Evolutionary conservation across 2,329 filamentous ascomycete genomes (phyloP).

Genomic region (Bipolaris sorokiniana): DNA sequence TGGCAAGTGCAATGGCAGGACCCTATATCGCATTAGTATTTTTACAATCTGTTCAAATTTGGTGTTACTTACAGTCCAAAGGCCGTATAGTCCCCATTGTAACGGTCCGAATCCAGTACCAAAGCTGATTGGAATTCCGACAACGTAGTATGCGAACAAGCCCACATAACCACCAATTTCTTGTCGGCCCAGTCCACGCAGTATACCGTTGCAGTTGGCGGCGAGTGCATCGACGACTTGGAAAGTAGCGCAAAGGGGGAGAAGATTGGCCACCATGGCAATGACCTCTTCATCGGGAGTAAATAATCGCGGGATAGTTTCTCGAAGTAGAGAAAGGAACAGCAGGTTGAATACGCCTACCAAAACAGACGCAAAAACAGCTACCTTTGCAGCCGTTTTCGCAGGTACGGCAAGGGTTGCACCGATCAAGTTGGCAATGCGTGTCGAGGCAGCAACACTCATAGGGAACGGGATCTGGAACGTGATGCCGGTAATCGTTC

Average conservation of each 20-base stretch:
- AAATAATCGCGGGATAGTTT: slow-evolving; percentile 77
- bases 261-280: slow-evolving; percentile 67
- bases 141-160: slow-evolving; percentile 81
- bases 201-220: slow-evolving; percentile 79
- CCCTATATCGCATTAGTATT: slow-evolving; percentile 40
- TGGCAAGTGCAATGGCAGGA: slow-evolving; percentile 66
- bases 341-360: slow-evolving; percentile 82
- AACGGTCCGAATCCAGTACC: slow-evolving; percentile 76
- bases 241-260: slow-evolving; percentile 85
- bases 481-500: slow-evolving; percentile 77
- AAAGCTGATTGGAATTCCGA: slow-evolving; percentile 85
- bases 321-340: slow-evolving; percentile 70
- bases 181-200: slow-evolving; percentile 87
- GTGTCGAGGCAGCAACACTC: slow-evolving; percentile 84
- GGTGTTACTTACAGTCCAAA: slow-evolving; percentile 66
- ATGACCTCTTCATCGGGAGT: slow-evolving; percentile 71
- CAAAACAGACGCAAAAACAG: slow-evolving; percentile 67
- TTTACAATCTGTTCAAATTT: background rate
- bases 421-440: slow-evolving; percentile 90
- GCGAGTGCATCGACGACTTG: slow-evolving; percentile 87
- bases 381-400: slow-evolving; percentile 79
- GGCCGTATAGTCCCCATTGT: slow-evolving; percentile 75
- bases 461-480: slow-evolving; percentile 94
- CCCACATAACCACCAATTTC: slow-evolving; percentile 90
- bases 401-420: slow-evolving; percentile 82